Conservation (phyloP, 805 yeast genomes). For the Kodamaea restingae region DNA sequence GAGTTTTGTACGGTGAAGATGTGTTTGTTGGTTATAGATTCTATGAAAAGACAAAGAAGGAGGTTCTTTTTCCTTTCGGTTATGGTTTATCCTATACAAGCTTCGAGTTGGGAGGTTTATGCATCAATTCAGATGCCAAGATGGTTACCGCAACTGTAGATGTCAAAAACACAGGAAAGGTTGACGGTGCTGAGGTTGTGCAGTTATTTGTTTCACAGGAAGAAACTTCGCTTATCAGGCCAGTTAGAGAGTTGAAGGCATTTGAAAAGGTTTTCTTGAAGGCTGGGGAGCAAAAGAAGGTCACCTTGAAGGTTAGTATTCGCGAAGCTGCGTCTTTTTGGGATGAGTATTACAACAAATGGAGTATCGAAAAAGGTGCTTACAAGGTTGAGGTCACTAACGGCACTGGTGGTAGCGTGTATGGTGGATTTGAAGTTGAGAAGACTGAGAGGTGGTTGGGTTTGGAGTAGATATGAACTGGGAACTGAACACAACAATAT, state of each 20-base stretch:
- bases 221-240: slow-evolving; percentile 43
- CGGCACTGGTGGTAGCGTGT: slow-evolving; percentile 24
- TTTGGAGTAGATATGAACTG: no score
- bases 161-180: slow-evolving; percentile 46
- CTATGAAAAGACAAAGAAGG: slow-evolving; percentile 49
- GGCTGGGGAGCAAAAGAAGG: slow-evolving; percentile 42
- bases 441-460: slow-evolving; percentile 8
- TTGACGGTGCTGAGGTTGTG: slow-evolving; percentile 51
- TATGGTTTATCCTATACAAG: slow-evolving; percentile 58
- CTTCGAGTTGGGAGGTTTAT: slow-evolving; percentile 40
- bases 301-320: slow-evolving; percentile 34
- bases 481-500: no score
- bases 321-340: slow-evolving; percentile 54
- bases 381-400: slow-evolving; percentile 32
- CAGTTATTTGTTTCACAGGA: slow-evolving; percentile 48
- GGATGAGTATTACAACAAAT: slow-evolving; percentile 44
- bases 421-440: slow-evolving; percentile 16
- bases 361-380: slow-evolving; percentile 50
- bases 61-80: slow-evolving; percentile 59
- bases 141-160: slow-evolving; percentile 30
- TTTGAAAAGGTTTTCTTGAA: slow-evolving; percentile 46
- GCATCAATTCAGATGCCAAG: slow-evolving; percentile 24
- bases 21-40: slow-evolving; percentile 60
- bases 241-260: slow-evolving; percentile 58
- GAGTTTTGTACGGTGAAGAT: slow-evolving; percentile 60